Evolutionary conservation across 2,329 filamentous ascomycete species (phyloP).

Genomic region (Pezicula radicicola): DNA sequence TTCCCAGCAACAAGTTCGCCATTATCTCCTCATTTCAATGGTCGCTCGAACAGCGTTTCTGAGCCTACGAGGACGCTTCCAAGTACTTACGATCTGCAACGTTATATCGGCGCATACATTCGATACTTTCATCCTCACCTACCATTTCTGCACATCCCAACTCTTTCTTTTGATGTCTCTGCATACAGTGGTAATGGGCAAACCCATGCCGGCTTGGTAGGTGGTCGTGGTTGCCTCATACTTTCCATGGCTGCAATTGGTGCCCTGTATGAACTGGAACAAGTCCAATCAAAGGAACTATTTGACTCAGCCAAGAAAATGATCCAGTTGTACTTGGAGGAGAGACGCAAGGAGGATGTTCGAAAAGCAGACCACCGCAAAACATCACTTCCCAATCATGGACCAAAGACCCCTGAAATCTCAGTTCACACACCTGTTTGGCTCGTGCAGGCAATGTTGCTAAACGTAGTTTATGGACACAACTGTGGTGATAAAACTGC

Average conservation of each 20-base stretch:
- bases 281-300: constrained; percentile 73
- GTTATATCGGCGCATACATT: constrained; percentile 87
- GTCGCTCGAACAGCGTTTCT: constrained; percentile 44
- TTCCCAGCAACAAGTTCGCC: constrained; percentile 54
- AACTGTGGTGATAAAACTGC: constrained; percentile 90
- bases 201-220: constrained; percentile 56
- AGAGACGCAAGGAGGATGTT: constrained; percentile 82
- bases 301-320: constrained; percentile 95
- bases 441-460: constrained; percentile 94
- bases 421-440: constrained; percentile 80
- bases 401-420: constrained; percentile 50
- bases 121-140: constrained; percentile 91
- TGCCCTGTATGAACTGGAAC: constrained; percentile 84
- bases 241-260: constrained; percentile 84
- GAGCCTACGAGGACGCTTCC: constrained; percentile 62
- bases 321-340: constrained; percentile 90
- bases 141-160: constrained; percentile 91
- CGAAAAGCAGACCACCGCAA: constrained; percentile 57
- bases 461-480: constrained; percentile 94
- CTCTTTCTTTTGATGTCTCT: constrained; percentile 82
- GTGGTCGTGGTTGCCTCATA: constrained; percentile 82
- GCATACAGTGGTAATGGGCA: constrained; percentile 62
- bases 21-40: constrained; percentile 48
- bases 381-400: constrained; percentile 43
- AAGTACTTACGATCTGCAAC: constrained; percentile 80